These are phyloP conservation scores for Paulownia fortunei DNA, from an alignment of 257 asterid species.

Conservation along the genomic window DNA sequence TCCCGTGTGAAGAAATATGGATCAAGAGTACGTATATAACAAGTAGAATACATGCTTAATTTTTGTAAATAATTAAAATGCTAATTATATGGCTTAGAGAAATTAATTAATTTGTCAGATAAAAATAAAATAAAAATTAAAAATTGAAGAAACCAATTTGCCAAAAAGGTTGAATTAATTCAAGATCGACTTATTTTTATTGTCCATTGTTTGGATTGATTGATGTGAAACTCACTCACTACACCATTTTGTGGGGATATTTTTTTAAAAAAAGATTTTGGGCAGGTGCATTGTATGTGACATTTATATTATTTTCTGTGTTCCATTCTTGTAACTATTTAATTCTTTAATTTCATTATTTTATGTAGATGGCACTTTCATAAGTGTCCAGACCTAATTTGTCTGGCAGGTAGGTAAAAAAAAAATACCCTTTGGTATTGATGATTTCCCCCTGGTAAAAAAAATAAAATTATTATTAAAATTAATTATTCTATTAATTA, in stretches of 20 bases:
- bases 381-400: slow-evolving; percentile 24
- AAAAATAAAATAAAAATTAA: neutral
- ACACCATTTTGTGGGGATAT: neutral
- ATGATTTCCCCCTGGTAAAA: neutral
- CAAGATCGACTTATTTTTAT: neutral
- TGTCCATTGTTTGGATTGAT: neutral
- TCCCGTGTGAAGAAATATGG: neutral
- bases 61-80: neutral
- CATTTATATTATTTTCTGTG: slow-evolving; percentile 1
- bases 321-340: slow-evolving; percentile 3
- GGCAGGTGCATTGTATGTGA: slow-evolving; percentile 37
- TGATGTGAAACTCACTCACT: neutral
- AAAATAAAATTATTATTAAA: neutral
- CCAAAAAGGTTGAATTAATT: neutral
- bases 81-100: neutral
- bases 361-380: neutral
- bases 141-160: too few relatives aligned
- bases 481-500: neutral
- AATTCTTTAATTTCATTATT: slow-evolving; percentile 14
- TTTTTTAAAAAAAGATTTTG: neutral
- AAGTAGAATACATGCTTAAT: neutral
- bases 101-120: neutral
- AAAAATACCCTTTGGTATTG: neutral
- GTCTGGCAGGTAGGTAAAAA: slow-evolving; percentile 4
- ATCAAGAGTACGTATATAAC: neutral